Percentiles rank a stretch among this genome's conserved stretches.
These are phyloP conservation scores for Alternaria viburni DNA, from an alignment of 2,329 filamentous ascomycete species.

Conservation along the genomic window DNA sequence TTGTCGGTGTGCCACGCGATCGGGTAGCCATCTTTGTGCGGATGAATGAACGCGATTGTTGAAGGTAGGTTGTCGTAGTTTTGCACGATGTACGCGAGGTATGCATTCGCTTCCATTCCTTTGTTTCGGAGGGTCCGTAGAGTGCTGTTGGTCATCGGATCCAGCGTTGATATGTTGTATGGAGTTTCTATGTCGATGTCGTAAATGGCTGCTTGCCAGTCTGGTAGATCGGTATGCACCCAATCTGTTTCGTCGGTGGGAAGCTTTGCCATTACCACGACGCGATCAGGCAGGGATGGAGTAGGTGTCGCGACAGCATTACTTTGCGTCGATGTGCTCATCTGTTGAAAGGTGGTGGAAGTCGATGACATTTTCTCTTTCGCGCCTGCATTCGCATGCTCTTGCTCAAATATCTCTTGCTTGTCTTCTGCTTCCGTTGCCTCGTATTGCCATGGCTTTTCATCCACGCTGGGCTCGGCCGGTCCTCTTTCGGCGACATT, in stretches of 20 bases:
- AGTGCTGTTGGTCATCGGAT: constrained; percentile 24
- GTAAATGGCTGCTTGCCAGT: constrained; percentile 54
- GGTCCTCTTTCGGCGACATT: constrained; percentile 3
- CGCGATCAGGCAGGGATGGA: constrained; percentile 16
- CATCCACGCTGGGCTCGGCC: constrained; percentile 1
- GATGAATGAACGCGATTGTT: constrained; percentile 27
- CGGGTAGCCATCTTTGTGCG: constrained; percentile 20
- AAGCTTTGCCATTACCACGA: constrained; percentile 27
- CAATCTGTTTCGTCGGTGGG: constrained; percentile 27
- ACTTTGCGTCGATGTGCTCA: constrained; percentile 9
- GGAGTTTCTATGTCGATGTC: constrained; percentile 26
- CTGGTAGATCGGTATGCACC: constrained; percentile 24
- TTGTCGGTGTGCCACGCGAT: constrained; percentile 15
- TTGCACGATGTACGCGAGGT: constrained; percentile 33
- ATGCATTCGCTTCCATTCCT: constrained; percentile 31
- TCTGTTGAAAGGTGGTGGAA: constrained; percentile 5
- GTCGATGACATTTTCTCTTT: constrained; percentile 6
- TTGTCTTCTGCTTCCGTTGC: constrained; percentile 14
- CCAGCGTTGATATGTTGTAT: constrained; percentile 17
- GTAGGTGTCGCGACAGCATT: constrained; percentile 12
- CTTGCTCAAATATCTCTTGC: constrained; percentile 11
- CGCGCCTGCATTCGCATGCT: constrained; percentile 5
- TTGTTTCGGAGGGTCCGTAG: constrained; percentile 26
- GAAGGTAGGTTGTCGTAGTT: constrained; percentile 30
- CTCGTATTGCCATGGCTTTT: constrained; percentile 18